Evolutionary conservation across 495 filamentous ascomycete genomes (phyloP), one percentile per base, ranked within the genome.

Genomic region (Podospora pseudocomata): DNA sequence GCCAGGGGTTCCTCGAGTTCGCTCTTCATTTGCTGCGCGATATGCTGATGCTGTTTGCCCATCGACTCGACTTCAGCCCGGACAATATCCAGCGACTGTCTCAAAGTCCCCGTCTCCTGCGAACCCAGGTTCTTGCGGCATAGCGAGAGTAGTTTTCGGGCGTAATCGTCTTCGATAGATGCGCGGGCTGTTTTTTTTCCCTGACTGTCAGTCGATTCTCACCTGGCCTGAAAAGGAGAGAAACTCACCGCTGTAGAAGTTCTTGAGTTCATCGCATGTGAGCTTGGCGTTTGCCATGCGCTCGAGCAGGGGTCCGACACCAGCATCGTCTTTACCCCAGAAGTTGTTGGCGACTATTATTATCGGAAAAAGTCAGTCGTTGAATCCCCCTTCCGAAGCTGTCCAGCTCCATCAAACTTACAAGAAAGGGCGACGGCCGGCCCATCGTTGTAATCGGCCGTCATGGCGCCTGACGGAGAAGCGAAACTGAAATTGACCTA

Each of bases 311-410:
- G 96, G 96, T 58, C 85, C 84, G 71, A 98, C 91, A 71, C 96
- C 96, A 55, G 96, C 96, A 83, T 99, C 96, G 78, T 99, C 93
- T 84, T 94, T 97, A 68, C 96, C 96, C 96, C 96, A 99, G 80
- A 99, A 99, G 77, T 99, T 98, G 81, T 98, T 98, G 74, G 96
- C 93, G 80, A 98, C 93, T 97, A 61, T 34, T 34, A 57, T 32
- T 32, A 32, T 32, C 26, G 65, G 70, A 67, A 49, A 49, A 49
- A 7, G 39, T 49, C 39, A 49, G 39, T 49, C 5, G 11, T 49
- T 16, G 39, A 49, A 13, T 9, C 39, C 39, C 7, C 39, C 7
- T 49, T 49, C 39, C 13, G 9, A 13, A 5, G 39, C 3, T 1
- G 39, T 13, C 39, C 15, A 16, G 13, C 26, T 28, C 9, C 18